Conservation (phyloP, 495 filamentous ascomycete species). For the Letharia lupina region DNA sequence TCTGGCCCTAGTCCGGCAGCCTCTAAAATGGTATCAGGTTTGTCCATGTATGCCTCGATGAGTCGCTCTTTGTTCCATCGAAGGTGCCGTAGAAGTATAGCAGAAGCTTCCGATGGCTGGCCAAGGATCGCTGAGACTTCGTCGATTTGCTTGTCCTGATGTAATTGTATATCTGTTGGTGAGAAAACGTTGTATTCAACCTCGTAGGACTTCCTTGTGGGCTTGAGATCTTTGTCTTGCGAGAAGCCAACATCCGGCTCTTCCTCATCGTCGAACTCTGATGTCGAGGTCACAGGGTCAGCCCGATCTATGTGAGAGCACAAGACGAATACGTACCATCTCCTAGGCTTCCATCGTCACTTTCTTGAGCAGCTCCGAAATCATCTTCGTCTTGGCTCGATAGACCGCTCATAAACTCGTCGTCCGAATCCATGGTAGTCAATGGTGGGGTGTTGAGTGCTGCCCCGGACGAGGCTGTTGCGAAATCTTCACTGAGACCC, state of each 20-base stretch:
- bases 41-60: conserved; percentile 92
- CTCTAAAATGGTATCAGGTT: conserved; percentile 66
- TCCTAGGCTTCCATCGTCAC: conserved; percentile 69
- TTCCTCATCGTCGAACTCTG: conserved; percentile 68
- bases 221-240: conserved; percentile 67
- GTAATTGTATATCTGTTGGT: conserved; percentile 67
- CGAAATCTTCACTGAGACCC: conserved; percentile 35
- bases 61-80: conserved; percentile 94
- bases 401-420: conserved; percentile 83
- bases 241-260: conserved; percentile 66
- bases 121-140: conserved; percentile 85
- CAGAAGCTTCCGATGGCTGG: conserved; percentile 75
- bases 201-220: conserved; percentile 67
- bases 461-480: conserved; percentile 42
- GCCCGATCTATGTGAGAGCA: background rate
- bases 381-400: conserved; percentile 65
- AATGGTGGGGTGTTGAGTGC: conserved; percentile 46
- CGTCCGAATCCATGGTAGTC: conserved; percentile 83
- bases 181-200: conserved; percentile 73
- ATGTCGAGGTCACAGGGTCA: conserved; percentile 17
- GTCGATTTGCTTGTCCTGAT: conserved; percentile 75
- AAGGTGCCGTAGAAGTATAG: conserved; percentile 78
- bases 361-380: conserved; percentile 57
- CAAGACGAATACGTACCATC: conserved; percentile 51
- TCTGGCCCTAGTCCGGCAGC: conserved; percentile 70